Percentiles rank a stretch among this genome's conserved stretches.
These are phyloP conservation scores for Scopulariopsis brevicaulis DNA, from an alignment of 2,329 filamentous ascomycete genomes.

Conservation along the genomic window DNA sequence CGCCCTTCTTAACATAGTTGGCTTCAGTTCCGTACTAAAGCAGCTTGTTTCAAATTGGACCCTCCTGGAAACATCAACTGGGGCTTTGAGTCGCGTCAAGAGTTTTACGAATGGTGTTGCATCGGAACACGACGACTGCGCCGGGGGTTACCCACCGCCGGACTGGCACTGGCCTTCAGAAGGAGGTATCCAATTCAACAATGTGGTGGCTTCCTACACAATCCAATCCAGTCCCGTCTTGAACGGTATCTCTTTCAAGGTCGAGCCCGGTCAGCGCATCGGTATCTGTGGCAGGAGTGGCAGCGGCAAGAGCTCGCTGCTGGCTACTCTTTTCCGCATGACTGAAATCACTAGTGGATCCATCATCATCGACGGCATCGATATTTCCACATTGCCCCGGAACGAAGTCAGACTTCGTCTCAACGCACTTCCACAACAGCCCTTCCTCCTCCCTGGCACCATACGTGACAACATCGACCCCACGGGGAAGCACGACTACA, in stretches of 20 bases:
- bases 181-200: no score
- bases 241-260: conserved; percentile 13
- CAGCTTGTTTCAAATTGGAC: no score
- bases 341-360: conserved; percentile 21
- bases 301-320: conserved; percentile 30
- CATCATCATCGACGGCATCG: conserved; percentile 25
- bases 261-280: conserved; percentile 18
- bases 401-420: conserved; percentile 30
- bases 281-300: conserved; percentile 24
- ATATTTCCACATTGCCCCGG: conserved; percentile 25
- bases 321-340: conserved; percentile 26
- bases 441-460: conserved; percentile 35
- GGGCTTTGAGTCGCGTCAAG: no score
- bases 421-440: conserved; percentile 41
- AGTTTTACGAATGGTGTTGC: no score
- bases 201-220: conserved; percentile 9
- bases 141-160: no score
- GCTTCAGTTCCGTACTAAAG: no score
- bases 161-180: no score
- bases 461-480: conserved; percentile 32
- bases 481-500: conserved; percentile 14
- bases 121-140: no score
- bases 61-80: no score
- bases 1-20: no score
- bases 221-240: conserved; percentile 14